Conservation (phyloP, 73 alveolate species). For the Durusdinium trenchii region DNA sequence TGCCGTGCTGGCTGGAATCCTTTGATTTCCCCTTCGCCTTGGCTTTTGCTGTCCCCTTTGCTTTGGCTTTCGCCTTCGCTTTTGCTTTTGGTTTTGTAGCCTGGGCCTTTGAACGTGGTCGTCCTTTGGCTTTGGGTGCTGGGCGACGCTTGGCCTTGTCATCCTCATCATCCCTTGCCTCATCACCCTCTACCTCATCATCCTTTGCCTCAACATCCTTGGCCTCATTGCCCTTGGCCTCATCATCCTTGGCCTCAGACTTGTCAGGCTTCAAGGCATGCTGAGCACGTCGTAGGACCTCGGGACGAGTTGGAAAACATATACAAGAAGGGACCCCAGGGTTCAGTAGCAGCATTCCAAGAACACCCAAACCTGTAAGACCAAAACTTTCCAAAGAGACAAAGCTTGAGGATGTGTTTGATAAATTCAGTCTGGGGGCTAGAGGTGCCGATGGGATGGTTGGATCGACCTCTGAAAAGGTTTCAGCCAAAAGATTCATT, state of each 20-base stretch:
- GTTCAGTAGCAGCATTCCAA: not conserved
- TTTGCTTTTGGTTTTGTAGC: not conserved
- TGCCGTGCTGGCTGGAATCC: not conserved
- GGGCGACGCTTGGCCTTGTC: not conserved
- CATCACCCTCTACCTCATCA: not conserved
- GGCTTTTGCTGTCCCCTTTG: not conserved
- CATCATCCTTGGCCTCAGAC: not conserved
- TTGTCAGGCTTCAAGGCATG: not conserved
- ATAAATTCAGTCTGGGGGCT: not conserved
- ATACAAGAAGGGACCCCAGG: not conserved
- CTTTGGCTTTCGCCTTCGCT: not conserved
- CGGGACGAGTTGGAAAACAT: not conserved
- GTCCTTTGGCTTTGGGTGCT: not conserved
- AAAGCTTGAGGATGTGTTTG: not conserved
- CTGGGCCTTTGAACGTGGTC: not conserved
- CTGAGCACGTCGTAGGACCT: not conserved
- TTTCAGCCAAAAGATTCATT: not conserved
- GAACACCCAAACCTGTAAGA: not conserved
- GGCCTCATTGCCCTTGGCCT: not conserved
- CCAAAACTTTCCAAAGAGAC: not conserved
- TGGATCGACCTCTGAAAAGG: not conserved
- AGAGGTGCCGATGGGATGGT: not conserved
- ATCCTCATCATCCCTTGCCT: not conserved
- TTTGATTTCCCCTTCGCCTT: not conserved
- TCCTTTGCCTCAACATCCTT: not conserved